Evolutionary conservation across 148 eudicot species (phyloP).

Genomic region (Chenopodium album): DNA sequence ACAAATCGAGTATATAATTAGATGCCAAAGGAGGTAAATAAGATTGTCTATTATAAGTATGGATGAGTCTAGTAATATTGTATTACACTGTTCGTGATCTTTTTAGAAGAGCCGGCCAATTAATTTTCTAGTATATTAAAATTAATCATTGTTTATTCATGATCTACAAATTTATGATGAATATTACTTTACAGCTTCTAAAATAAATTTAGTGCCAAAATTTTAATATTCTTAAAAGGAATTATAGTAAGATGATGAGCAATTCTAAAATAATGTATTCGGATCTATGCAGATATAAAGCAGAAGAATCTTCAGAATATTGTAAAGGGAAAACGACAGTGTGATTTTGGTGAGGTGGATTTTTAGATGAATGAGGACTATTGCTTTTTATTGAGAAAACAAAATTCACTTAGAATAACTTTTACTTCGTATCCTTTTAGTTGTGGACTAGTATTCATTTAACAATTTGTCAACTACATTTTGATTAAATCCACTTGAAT

Average conservation of each 20-base stretch:
- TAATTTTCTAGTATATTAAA: not conserved
- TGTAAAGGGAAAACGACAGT: constrained; percentile 22
- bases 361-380: not conserved
- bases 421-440: not conserved
- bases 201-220: not conserved
- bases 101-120: not conserved
- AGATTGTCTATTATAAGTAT: too few relatives aligned
- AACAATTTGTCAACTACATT: too few relatives aligned
- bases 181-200: not conserved
- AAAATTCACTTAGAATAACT: not conserved
- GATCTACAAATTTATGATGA: not conserved
- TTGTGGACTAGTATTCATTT: not conserved
- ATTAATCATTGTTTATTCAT: not conserved
- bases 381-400: not conserved
- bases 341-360: constrained; percentile 6
- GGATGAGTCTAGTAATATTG: too few relatives aligned
- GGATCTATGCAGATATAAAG: constrained; percentile 6
- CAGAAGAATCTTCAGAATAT: constrained; percentile 9
- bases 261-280: constrained; percentile 3
- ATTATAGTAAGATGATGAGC: not conserved
- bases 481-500: too few relatives aligned
- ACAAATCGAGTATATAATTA: too few relatives aligned
- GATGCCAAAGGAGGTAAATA: too few relatives aligned
- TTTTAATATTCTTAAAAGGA: not conserved
- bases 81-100: not conserved